These are phyloP conservation scores for Coniella vitis DNA, from an alignment of 2,329 filamentous ascomycete species.

Conservation along the genomic window DNA sequence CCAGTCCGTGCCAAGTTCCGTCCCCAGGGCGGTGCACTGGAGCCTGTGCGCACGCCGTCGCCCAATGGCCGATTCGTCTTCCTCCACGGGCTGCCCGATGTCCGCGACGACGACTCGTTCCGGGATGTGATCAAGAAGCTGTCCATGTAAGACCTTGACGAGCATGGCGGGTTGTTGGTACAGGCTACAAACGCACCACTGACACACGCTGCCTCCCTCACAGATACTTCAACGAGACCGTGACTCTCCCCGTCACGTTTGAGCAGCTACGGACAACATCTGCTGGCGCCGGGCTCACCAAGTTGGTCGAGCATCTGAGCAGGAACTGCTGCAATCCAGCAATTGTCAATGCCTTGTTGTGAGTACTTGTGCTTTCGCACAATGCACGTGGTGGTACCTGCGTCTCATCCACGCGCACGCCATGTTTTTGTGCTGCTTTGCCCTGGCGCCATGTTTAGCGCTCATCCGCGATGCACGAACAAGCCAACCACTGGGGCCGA, in stretches of 20 bases:
- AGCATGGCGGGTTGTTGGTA: background rate
- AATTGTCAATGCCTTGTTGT: conserved; percentile 69
- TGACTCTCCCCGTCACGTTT: conserved; percentile 61
- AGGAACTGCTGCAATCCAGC: conserved; percentile 58
- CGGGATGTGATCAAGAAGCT: conserved; percentile 61
- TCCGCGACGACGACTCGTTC: conserved; percentile 53
- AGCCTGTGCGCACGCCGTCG: conserved; percentile 27
- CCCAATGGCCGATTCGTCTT: conserved; percentile 25
- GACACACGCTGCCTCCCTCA: background rate
- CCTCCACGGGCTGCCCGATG: conserved; percentile 40
- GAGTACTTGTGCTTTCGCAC: conserved; percentile 28
- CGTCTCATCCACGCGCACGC: background rate
- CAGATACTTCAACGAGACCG: conserved; percentile 56
- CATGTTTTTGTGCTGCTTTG: too few relatives aligned
- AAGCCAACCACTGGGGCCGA: too few relatives aligned
- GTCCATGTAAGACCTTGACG: conserved; percentile 41
- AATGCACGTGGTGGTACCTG: background rate
- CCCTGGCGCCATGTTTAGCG: too few relatives aligned
- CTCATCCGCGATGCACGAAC: too few relatives aligned
- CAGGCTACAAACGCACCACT: too few relatives aligned
- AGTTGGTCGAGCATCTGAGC: conserved; percentile 58
- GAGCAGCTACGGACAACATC: conserved; percentile 65
- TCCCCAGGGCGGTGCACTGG: conserved; percentile 22
- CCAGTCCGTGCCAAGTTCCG: conserved; percentile 36
- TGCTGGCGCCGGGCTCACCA: conserved; percentile 50